Conservation (phyloP, 257 asterid genomes). For the Capsicum chinense region DNA sequence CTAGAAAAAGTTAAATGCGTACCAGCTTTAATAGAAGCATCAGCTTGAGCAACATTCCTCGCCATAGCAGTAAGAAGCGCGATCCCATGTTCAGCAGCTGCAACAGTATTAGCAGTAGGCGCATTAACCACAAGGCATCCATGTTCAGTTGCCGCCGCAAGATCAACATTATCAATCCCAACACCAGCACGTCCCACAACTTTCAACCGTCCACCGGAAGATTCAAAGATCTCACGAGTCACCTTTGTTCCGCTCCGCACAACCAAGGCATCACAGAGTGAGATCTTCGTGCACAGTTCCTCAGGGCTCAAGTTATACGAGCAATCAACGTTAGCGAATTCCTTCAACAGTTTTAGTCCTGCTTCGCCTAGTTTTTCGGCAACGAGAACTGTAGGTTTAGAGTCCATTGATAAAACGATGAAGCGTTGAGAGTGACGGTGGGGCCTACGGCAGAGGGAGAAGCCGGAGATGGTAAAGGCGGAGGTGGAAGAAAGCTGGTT, state of each 20-base stretch:
- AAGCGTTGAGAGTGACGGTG: constrained; percentile 48
- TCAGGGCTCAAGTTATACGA: constrained; percentile 81
- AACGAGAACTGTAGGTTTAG: constrained; percentile 86
- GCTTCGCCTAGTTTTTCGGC: constrained; percentile 93
- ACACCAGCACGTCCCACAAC: constrained; percentile 98
- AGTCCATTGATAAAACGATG: constrained; percentile 69
- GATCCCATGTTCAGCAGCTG: constrained; percentile 95
- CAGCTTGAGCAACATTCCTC: constrained; percentile 87
- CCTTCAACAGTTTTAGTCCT: constrained; percentile 69
- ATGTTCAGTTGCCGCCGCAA: constrained; percentile 93
- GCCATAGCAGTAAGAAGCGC: constrained; percentile 90
- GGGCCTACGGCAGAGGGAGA: constrained; percentile 42
- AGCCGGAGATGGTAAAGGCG: constrained; percentile 47
- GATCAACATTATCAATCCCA: constrained; percentile 96
- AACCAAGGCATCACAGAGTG: constrained; percentile 84
- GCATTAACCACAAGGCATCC: constrained; percentile 96
- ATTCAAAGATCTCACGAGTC: constrained; percentile 81
- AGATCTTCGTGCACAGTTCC: constrained; percentile 89
- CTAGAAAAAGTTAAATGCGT: constrained; percentile 33
- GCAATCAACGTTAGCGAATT: constrained; percentile 83
- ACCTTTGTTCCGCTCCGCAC: constrained; percentile 94
- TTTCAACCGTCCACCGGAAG: constrained; percentile 83
- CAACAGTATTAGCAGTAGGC: constrained; percentile 91
- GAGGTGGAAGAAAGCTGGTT: constrained; percentile 44
- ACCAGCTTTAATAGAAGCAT: constrained; percentile 92